These are phyloP conservation scores for Kurtzmaniella quercitrusa DNA, from an alignment of 1,139 yeast genomes.

Conservation along the genomic window DNA sequence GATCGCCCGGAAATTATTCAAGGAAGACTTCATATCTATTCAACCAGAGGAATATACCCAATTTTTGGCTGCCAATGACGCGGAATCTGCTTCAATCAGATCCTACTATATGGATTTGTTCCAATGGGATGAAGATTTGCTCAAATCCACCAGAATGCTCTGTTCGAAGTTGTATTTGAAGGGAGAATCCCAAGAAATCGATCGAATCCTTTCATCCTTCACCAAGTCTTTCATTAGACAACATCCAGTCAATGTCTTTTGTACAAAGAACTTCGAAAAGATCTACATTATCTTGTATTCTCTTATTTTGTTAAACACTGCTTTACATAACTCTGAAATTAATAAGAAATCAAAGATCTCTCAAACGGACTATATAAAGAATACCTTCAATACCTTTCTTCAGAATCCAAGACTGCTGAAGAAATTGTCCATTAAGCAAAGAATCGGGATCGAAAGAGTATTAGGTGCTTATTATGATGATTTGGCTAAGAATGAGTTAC, in stretches of 20 bases:
- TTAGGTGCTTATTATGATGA: conserved; percentile 40
- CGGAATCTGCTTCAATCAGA: conserved; percentile 39
- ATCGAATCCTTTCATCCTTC: conserved; percentile 65
- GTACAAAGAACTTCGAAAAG: conserved; percentile 51
- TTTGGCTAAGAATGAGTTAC: conserved; percentile 33
- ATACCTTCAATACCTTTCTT: conserved; percentile 46
- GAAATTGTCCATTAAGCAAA: conserved; percentile 34
- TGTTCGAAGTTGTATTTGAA: conserved; percentile 66
- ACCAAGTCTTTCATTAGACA: conserved; percentile 61
- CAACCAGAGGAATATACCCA: conserved; percentile 47
- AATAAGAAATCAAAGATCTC: conserved; percentile 37
- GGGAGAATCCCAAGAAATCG: conserved; percentile 84
- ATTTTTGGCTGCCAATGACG: conserved; percentile 39
- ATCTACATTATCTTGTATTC: conserved; percentile 74
- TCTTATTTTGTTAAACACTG: conserved; percentile 67
- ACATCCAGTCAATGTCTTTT: conserved; percentile 47
- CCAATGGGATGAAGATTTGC: conserved; percentile 46
- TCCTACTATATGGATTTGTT: conserved; percentile 45
- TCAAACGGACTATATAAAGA: conserved; percentile 50
- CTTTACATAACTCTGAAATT: conserved; percentile 52
- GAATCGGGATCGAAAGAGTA: conserved; percentile 41
- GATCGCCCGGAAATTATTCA: conserved; percentile 34
- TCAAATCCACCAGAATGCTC: conserved; percentile 54
- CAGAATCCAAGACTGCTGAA: conserved; percentile 28
- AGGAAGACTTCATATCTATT: conserved; percentile 40